These are phyloP conservation scores for Iris macrosiphon DNA, from an alignment of 106 monocot genomes.

Conservation along the genomic window DNA sequence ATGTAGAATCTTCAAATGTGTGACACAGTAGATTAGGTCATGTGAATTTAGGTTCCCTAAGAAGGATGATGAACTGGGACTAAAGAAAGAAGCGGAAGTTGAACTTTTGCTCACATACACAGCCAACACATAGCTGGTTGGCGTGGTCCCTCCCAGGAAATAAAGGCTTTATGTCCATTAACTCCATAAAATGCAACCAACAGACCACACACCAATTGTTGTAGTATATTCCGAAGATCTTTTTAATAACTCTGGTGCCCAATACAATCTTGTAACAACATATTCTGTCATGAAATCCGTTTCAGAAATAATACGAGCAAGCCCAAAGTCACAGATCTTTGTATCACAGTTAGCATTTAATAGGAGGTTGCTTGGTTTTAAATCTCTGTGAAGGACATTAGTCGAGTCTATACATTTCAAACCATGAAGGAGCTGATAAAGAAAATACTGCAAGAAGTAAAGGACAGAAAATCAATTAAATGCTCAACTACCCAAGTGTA, in stretches of 20 bases:
- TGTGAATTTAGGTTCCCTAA: no score
- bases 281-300: constrained; percentile 99
- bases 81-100: no score
- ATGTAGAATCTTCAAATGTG: no score
- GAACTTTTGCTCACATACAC: no score
- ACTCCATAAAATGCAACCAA: constrained; percentile 97
- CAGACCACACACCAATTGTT: constrained; percentile 96
- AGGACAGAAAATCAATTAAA: background rate
- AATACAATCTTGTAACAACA: constrained; percentile 95
- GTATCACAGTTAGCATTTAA: constrained; percentile 95
- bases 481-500: background rate
- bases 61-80: no score
- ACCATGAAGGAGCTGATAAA: constrained; percentile 94
- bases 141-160: constrained; percentile 97
- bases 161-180: constrained; percentile 86
- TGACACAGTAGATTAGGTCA: no score
- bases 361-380: constrained; percentile 95
- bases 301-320: constrained; percentile 92
- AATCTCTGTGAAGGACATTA: constrained; percentile 94
- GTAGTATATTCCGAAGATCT: constrained; percentile 92
- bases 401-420: constrained; percentile 97
- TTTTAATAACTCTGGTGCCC: constrained; percentile 81
- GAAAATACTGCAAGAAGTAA: constrained; percentile 65
- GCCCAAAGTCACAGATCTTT: constrained; percentile 97
- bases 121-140: constrained; percentile 81